Evolutionary conservation across 352 stramenopile species (phyloP).

Genomic region (Globisporangium emineosum): DNA sequence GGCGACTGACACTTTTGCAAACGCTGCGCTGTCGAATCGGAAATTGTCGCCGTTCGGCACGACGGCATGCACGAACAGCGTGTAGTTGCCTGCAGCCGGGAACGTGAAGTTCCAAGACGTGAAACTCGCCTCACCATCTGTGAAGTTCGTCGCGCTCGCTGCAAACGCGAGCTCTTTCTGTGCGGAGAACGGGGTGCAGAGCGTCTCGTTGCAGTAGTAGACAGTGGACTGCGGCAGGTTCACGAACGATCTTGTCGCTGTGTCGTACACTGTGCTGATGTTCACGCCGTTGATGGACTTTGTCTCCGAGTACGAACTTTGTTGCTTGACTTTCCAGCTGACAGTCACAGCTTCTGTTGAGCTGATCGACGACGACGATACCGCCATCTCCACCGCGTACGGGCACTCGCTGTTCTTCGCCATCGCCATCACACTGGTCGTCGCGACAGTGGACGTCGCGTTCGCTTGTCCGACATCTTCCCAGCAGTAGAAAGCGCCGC

Average conservation of each 20-base stretch:
- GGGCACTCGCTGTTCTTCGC: conserved; percentile 38
- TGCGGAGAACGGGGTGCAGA: conserved; percentile 41
- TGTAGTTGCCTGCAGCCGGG: conserved; percentile 38
- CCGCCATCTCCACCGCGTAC: conserved; percentile 35
- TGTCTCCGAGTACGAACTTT: conserved; percentile 16
- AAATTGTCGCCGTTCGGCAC: conserved; percentile 42
- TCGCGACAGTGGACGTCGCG: conserved; percentile 15
- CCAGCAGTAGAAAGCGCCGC: conserved; percentile 45
- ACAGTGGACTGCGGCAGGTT: conserved; percentile 38
- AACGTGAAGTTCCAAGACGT: conserved; percentile 30
- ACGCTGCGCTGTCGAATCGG: conserved; percentile 41
- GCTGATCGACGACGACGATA: conserved; percentile 25
- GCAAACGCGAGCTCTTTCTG: conserved; percentile 33
- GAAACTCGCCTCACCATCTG: conserved; percentile 23
- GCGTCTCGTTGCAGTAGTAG: conserved; percentile 38
- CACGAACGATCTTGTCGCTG: conserved; percentile 24
- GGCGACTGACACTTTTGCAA: conserved; percentile 31
- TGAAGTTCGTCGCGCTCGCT: conserved; percentile 33
- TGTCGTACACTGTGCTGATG: conserved; percentile 35
- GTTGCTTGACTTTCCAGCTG: conserved; percentile 31
- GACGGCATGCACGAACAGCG: conserved; percentile 39
- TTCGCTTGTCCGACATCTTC: conserved; percentile 28
- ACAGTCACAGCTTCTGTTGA: conserved; percentile 16
- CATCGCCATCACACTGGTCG: conserved; percentile 30
- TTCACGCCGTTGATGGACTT: conserved; percentile 25